Base-by-base conservation (phyloP, 2,329 filamentous ascomycete genomes). In the Diaporthe caulivora region DNA sequence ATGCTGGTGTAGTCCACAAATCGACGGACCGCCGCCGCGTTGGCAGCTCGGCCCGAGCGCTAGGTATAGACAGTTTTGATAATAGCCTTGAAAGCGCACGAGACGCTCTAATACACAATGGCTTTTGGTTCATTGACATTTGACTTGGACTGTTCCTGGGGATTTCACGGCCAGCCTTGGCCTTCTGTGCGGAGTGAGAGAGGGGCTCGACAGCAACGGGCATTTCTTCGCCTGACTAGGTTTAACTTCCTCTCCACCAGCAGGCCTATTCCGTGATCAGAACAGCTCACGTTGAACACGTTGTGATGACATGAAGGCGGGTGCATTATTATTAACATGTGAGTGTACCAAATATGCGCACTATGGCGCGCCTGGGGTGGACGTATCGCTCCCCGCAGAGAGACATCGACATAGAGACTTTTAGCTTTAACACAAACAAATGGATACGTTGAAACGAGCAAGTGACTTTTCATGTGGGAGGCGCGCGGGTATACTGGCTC, bases 41-140 rank as follows among this genome's bases (percentile, higher is more conserved):
- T 62, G 42, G 17, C 49, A 51, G 62, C 60, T 34, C 42, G 62
- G 34, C n/a, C 42, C 55, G 49, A 62, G 24, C 55, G 54, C 29
- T 13, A 29, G 42, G 11, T 3, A 31, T 51, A 42, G 55, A 60
- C 44, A 53, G 51, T n/a, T 62, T 11, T 71, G 44, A 31, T 57
- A 53, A n/a, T 47, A 53, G 55, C 29, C 44, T n/a, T 15, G 34
- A 51, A n/a, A 26, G 62, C 62, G 44, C 62, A 26, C 44, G 49
- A 65, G 60, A 65, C 29, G 44, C 62, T 65, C 29, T 65, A 65
- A 65, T 65, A 65, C 21, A 40, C 31, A 65, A 37, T 65, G 62
- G 7, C 29, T 58, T 6, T 2, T 58, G 34, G 24, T 24, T n/a
- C 13, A 18, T 13, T 4, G 17, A 40, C n/a, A n/a, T n/a, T n/a